Conservation (phyloP, 352 stramenopile species). For the Pythium sp. region DNA sequence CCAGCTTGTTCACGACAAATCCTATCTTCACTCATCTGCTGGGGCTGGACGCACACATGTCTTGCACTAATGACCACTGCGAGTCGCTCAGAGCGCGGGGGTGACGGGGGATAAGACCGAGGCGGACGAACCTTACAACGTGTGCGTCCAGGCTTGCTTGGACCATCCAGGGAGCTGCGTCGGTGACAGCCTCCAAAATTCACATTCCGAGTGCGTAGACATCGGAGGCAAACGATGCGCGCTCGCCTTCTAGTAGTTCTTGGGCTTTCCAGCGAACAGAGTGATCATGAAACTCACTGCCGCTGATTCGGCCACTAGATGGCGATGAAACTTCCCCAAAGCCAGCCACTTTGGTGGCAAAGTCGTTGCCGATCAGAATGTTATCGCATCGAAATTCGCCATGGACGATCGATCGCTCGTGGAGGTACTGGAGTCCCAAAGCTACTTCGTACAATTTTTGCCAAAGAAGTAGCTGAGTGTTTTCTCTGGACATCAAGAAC, state of each 20-base stretch:
- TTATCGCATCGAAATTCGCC: constrained; percentile 1
- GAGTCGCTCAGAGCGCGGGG: neutral
- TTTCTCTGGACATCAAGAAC: neutral
- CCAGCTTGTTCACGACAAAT: neutral
- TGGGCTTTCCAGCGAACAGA: neutral
- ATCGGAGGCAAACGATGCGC: neutral
- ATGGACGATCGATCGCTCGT: neutral
- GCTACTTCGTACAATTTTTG: neutral
- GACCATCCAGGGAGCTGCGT: neutral
- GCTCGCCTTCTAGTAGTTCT: neutral
- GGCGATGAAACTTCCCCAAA: neutral
- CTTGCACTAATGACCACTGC: neutral
- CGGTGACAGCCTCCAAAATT: constrained; percentile 1
- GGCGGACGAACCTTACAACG: neutral
- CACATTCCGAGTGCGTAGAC: neutral
- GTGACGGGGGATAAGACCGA: neutral
- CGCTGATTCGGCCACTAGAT: neutral
- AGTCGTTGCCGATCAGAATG: neutral
- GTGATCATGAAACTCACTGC: neutral
- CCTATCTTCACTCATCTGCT: neutral
- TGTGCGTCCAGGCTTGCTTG: neutral
- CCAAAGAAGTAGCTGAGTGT: neutral
- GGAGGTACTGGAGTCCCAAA: neutral
- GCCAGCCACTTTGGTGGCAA: neutral
- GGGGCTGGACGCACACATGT: neutral